Evolutionary conservation across 208 protist species (phyloP), one percentile per base, ranked within the genome.

Genomic region (Kentomonas sorsogonicus): DNA sequence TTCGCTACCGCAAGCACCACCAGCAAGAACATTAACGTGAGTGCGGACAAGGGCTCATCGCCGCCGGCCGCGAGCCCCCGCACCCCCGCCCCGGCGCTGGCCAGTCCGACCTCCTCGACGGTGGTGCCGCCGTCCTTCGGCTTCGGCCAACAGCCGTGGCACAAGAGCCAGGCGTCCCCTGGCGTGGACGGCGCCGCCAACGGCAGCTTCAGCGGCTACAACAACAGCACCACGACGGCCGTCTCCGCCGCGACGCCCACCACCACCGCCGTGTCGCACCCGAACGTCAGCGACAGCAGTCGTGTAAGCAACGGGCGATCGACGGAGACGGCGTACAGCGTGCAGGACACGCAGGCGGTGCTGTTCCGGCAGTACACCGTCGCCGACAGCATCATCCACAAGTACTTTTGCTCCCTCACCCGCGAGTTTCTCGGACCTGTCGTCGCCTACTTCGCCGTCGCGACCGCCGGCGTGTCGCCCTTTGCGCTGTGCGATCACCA

Each of bases 351-450:
- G 15, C 53, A 52, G 43, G 55, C 34, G 33, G 18, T 64, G 25
- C 41, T 69, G 11, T 85, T 75, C 55, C 79, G 77, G 26, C 76
- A 88, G 39, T 86, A 68, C 53, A 77, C 72, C 45, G 76, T 94
- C 23, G 83, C 79, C 10, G 84, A 94, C 61, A 82, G 90, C 53
- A 79, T 89, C 20, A 63, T 90, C 38, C 75, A 79, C 29, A 86
- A 86, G 58, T 94, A 90, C 68, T 94, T 94, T 60, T 67, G 58
- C n/a, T 89, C 83, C 39, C 72, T 94, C 30, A 94, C 87, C 5
- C 69, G 53, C 26, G 83, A 94, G 68, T 94, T 94, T 65, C 69
- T 94, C 23, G 73, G 68, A 11, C 87, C 87, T 10, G 64, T 94
- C 6, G 71, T 64, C 30, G n/a, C n/a, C n/a, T n/a, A n/a, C n/a